Evolutionary conservation across 163 green algal genomes (phyloP), one percentile per base, ranked within the genome.

Genomic region (Volvox carteri): DNA sequence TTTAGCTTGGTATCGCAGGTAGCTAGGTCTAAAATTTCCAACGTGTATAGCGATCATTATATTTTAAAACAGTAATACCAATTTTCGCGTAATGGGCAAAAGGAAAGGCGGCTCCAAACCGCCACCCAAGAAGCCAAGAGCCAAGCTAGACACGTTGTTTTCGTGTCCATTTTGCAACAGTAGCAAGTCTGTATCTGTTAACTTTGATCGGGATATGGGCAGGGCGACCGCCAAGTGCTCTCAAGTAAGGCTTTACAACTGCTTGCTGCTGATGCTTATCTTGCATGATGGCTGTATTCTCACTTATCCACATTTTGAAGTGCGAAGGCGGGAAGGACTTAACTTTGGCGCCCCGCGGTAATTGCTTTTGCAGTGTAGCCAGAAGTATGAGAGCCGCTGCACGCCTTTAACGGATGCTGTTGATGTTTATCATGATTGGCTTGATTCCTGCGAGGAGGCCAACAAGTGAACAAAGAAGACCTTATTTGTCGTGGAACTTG

Each of bases 131-230:
- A 90, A 90, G 42, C 18, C 56, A 8, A 62, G 60, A 16, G n/a
- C 78, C 4, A 94, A 94, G 85, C 74, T 94, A 23, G 91, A 92
- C 14, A 95, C 87, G 16, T 60, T 90, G 9, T 93, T 92, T 76
- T 95, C 88, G 48, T 95, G 87, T 73, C 91, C 90, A 11, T 94
- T 94, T 79, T 93, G 87, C 85, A 96, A 92, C 89, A 94, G 86
- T 58, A 93, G 78, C 77, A 95, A 94, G n/a, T 95, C 90, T 12
- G 89, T 94, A 4, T 92, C 75, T 86, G 94, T 93, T 41, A 78
- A 84, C 25, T 75, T 94, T 35, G 91, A 94, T 70, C 76, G 90
- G 16, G 91, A 92, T 1, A 92, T 86, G 74, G 85, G 75, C 7
- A 73, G 48, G 28, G 85, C 60, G 0, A 90, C 85, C 6, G 74